Base-by-base conservation (phyloP, 2,329 filamentous ascomycete genomes). In the Dothidotthia symphoricarpi region DNA sequence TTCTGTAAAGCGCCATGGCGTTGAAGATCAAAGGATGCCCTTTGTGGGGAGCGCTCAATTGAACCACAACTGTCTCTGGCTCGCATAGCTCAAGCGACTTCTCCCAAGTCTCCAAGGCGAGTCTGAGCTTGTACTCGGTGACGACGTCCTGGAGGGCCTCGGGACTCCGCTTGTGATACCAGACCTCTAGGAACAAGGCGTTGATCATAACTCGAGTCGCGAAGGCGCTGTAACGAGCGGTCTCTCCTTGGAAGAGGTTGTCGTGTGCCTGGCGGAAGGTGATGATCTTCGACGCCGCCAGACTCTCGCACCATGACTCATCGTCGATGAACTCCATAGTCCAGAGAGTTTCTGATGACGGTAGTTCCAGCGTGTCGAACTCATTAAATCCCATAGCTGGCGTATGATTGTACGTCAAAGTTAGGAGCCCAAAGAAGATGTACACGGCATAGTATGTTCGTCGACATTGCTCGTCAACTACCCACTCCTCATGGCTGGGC, bases 131-230 rank as follows among this genome's bases (percentile, higher is more conserved):
- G 78, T 95, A 97, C 71, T 97, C 93, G 3, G 91, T 95, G 29
- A 97, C 91, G 26, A 97, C 90, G 63, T 97, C 91, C 70, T 97
- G 93, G 27, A 97, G 76, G 34, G 91, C 90, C 66, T 97, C 90
- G n/a, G 91, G 91, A 67, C 88, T 96, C 61, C 93, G 87, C 79
- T 96, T 96, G 74, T 97, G 88, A 64, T 95, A 95, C 93, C 93
- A 98, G 3, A 97, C 91, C 68, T 97, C 93, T 32, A 98, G 78
- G 76, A 97, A 98, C 49, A 98, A 76, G 9, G 93, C 91, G 61
- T 97, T 98, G 77, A 97, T 96, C 88, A 98, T 94, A 49, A 97
- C 88, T 47, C 93, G 88, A 9, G 93, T 95, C 4, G 90, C 91
- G 65, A 97, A 98, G 1, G 91, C 91, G 63, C 91, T 97, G 75